Evolutionary conservation across 768 basidiomycete genomes (phyloP), one percentile per base, ranked within the genome.

Genomic region (Tricholoma sp.): DNA sequence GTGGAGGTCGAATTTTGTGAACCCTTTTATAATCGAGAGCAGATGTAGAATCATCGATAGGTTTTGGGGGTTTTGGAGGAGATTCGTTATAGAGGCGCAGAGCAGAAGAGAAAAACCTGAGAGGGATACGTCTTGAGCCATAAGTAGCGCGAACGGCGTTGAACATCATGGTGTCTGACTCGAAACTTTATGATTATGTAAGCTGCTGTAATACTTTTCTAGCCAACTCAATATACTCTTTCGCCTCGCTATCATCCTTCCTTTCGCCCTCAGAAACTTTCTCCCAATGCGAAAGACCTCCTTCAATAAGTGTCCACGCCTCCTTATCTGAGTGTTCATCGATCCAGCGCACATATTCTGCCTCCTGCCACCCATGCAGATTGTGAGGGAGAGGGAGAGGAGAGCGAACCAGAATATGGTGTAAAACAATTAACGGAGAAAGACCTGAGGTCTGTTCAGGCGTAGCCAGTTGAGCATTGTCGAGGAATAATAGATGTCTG

Each of bases 291-390:
- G 80, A 66, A 15, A 98, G 72, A 0, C 89, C 88, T 13, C 87
- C 80, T 53, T 94, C 90, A 10, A 99, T 74, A 45, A 98, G 78
- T 12, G 82, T 82, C 81, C 84, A 83, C 7, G 88, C 82, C 67
- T 98, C 96, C 57, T 79, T 80, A 57, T 87, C 84, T 2, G 84
- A 76, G 65, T 98, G 97, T 67, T 97, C 95, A 57, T 92, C 89
- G 11, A 98, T 79, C 94, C 95, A 99, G 44, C 91, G 83, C 50
- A 97, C 91, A 69, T 99, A 99, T 74, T 98, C 97, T 3, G 88
- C 81, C 66, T 98, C 94, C 56, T 91, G 88, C 96, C 97, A 98
- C 0, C 89, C 88, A 65, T 98, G 94, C 54, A 94, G 70, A 50
- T 82, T 80, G 68, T 99, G 93, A 9, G 97, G 96, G 37, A 98